Evolutionary conservation across 2,329 filamentous ascomycete species (phyloP), one percentile per base, ranked within the genome.

Genomic region (Aspergillus vadensis): DNA sequence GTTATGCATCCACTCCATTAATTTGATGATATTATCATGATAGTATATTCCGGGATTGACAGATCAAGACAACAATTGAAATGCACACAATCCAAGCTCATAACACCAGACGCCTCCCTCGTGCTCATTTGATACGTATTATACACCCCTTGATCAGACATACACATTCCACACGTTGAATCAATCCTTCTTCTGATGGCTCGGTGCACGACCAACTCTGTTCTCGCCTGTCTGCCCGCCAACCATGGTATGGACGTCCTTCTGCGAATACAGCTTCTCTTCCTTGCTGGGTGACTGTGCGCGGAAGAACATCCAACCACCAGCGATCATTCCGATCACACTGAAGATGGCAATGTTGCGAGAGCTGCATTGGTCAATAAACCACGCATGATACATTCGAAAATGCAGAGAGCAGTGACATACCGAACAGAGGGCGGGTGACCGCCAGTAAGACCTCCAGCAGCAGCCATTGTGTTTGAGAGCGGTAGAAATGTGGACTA

Each of bases 251-350:
- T 58, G 21, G 3, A 25, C 23, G 3, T 64, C 62, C n/a, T 62
- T 39, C 9, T 62, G 53, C 19, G 59, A 55, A 4, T 48, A 52
- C 7, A 64, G 21, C 14, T 55, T 38, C 23, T 64, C 56, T 3
- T 59, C 32, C 27, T 52, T 52, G 27, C 44, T 64, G n/a, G 59
- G 59, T 5, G 62, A 64, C 23, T 62, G 62, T 2, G 57, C 62
- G 12, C 62, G 62, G 57, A 64, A 62, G 25, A 57, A 25, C 12
- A 64, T 49, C 52, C 52, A 62, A 8, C 49, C 27, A 21, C 43
- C 57, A 4, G 57, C 44, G 6, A 62, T 25, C 15, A 64, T 38
- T 0, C 53, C 59, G n/a, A 58, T 21, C 7, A 64, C 48, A 27
- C 62, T 62, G 19, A 56, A 5, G 1, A 62, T 5, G 8, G 59